phyloP scores from a whole-genome alignment of 2,329 filamentous ascomycete genomes.

The Trichoderma arundinaceum region DNA sequence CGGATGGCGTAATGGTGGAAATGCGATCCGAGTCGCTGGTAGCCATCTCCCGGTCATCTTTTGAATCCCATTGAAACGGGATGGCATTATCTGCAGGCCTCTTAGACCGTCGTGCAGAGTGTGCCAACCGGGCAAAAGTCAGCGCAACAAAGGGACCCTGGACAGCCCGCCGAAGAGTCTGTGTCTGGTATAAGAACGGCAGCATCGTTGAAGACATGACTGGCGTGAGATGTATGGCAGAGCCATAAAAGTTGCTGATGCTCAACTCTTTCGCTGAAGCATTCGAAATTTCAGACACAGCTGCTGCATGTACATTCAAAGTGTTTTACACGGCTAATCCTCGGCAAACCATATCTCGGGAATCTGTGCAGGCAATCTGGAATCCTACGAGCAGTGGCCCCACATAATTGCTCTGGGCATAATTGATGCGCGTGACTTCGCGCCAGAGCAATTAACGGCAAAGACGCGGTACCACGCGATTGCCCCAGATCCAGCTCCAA shows the following conservation, averaged over 20 bases:
- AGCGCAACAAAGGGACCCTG: slow-evolving; percentile 38
- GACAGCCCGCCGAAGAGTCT: slow-evolving; percentile 54
- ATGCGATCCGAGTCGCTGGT: slow-evolving; percentile 35
- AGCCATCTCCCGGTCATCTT: slow-evolving; percentile 35
- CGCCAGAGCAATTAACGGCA: slow-evolving; percentile 40
- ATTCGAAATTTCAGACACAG: not conserved
- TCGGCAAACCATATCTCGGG: not conserved
- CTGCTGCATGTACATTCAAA: not conserved
- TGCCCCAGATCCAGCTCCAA: not conserved
- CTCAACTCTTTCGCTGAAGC: not conserved
- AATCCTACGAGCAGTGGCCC: not conserved
- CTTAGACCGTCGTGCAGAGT: slow-evolving; percentile 31
- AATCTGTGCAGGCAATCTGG: too few relatives aligned
- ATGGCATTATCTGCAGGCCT: slow-evolving; percentile 48
- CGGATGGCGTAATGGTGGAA: slow-evolving; percentile 63
- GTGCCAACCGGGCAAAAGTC: slow-evolving; percentile 35
- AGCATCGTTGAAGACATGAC: slow-evolving; percentile 58
- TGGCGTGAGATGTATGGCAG: not conserved
- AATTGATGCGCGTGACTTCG: slow-evolving; percentile 43
- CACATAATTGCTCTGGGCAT: not conserved
- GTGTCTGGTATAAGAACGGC: slow-evolving; percentile 75
- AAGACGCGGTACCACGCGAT: slow-evolving; percentile 29
- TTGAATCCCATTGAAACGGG: slow-evolving; percentile 57
- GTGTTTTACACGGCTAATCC: slow-evolving; percentile 15
- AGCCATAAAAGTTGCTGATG: not conserved